Conservation (phyloP, 78 protist genomes). For the Blattamonas nauphoetae region DNA sequence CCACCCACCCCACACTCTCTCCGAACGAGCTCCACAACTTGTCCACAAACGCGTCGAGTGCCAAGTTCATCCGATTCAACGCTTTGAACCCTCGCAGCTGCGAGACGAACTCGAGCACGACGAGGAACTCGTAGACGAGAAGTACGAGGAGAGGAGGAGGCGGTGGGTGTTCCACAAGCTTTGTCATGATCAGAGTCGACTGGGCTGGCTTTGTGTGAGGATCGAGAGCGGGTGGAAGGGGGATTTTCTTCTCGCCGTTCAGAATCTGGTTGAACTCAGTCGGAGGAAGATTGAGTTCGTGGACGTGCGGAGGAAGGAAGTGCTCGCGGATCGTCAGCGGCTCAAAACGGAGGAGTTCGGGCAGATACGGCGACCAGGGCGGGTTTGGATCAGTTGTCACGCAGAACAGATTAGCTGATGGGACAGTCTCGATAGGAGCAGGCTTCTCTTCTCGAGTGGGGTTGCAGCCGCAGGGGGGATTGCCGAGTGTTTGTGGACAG, state of each 20-base stretch:
- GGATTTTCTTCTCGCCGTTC: background rate
- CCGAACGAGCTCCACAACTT: background rate
- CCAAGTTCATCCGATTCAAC: background rate
- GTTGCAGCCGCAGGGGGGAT: too few species aligned
- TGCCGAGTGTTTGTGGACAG: too few species aligned
- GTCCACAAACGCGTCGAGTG: background rate
- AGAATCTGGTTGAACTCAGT: background rate
- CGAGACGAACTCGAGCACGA: background rate
- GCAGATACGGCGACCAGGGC: background rate
- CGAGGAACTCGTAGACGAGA: background rate
- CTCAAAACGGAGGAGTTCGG: background rate
- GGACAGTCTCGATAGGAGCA: too few species aligned
- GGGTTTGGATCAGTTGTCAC: too few species aligned
- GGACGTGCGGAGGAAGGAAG: background rate
- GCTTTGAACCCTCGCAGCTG: background rate
- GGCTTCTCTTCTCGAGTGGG: too few species aligned
- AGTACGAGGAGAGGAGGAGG: background rate
- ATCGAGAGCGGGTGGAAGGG: too few species aligned
- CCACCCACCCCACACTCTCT: background rate
- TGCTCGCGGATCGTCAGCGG: background rate
- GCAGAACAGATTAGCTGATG: too few species aligned
- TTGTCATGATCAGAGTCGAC: too few species aligned
- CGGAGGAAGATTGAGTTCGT: background rate
- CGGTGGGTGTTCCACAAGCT: background rate
- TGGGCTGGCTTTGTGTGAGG: too few species aligned